These are phyloP conservation scores for Pseudogymnoascus sp. DNA, from an alignment of 2,329 filamentous ascomycete species.

Conservation along the genomic window DNA sequence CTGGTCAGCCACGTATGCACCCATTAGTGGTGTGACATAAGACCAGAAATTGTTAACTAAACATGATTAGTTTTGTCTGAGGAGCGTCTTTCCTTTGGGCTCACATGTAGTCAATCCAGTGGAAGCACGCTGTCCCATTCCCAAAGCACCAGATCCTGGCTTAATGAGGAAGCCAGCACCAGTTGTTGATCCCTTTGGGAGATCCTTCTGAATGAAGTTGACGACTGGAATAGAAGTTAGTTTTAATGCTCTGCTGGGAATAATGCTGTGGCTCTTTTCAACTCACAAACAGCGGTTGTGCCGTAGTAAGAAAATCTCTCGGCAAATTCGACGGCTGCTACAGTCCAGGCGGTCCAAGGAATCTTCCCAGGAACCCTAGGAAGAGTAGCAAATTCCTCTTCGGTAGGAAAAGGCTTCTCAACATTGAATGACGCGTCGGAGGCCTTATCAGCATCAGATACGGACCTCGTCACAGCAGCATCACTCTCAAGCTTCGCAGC, in stretches of 20 bases:
- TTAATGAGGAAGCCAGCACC: constrained; percentile 35
- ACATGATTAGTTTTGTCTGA: constrained; percentile 20
- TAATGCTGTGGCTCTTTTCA: background rate
- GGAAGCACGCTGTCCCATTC: constrained; percentile 40
- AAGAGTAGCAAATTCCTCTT: constrained; percentile 52
- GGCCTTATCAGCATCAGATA: constrained; percentile 11
- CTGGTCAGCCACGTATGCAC: constrained; percentile 53
- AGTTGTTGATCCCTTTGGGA: constrained; percentile 24
- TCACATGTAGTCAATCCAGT: constrained; percentile 37
- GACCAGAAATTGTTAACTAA: constrained; percentile 42
- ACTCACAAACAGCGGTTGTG: constrained; percentile 55
- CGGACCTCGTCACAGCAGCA: background rate
- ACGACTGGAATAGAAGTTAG: background rate
- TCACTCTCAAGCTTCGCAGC: constrained; percentile 11
- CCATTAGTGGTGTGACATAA: constrained; percentile 41
- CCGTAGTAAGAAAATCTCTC: constrained; percentile 72
- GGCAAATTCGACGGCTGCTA: constrained; percentile 63
- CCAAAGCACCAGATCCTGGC: constrained; percentile 30
- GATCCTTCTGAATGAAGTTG: constrained; percentile 7
- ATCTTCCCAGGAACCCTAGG: constrained; percentile 54
- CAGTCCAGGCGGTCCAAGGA: constrained; percentile 57
- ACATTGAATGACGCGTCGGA: constrained; percentile 7
- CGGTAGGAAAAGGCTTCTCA: constrained; percentile 38
- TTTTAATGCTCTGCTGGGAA: constrained; percentile 16
- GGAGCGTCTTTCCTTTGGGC: background rate